Conservation (phyloP, 2,329 filamentous ascomycete species). For the Scedosporium apiospermum region DNA sequence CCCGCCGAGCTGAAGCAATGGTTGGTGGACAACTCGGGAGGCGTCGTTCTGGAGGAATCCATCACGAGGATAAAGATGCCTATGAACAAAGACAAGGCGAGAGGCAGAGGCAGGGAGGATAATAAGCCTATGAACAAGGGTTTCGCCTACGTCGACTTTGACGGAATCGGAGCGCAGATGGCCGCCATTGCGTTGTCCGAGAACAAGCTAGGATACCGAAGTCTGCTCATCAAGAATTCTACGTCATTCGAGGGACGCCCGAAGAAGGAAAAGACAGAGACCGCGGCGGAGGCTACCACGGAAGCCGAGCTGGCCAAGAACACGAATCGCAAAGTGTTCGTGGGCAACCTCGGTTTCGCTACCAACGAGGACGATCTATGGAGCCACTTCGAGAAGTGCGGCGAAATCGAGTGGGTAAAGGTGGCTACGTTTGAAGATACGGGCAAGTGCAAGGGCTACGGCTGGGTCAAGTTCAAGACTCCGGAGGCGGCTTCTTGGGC, state of each 20-base stretch:
- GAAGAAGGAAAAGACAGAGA: slow-evolving; percentile 43
- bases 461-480: slow-evolving; percentile 86
- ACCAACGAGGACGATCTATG: slow-evolving; percentile 71
- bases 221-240: slow-evolving; percentile 86
- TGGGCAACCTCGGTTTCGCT: slow-evolving; percentile 81
- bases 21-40: slow-evolving; percentile 63
- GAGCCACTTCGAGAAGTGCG: slow-evolving; percentile 77
- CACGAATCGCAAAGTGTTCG: slow-evolving; percentile 74
- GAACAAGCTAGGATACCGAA: slow-evolving; percentile 63
- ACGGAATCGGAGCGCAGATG: slow-evolving; percentile 57
- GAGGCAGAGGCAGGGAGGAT: slow-evolving; percentile 21
- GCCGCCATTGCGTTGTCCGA: slow-evolving; percentile 84
- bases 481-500: slow-evolving; percentile 58
- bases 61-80: slow-evolving; percentile 85
- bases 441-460: slow-evolving; percentile 96
- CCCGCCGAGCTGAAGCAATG: slow-evolving; percentile 68
- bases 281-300: slow-evolving; percentile 14
- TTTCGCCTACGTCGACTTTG: slow-evolving; percentile 93
- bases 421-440: slow-evolving; percentile 93
- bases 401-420: slow-evolving; percentile 72
- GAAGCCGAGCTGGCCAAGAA: slow-evolving; percentile 32
- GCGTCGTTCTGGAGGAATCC: slow-evolving; percentile 52
- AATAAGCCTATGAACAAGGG: slow-evolving; percentile 59
- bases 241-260: slow-evolving; percentile 88
- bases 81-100: slow-evolving; percentile 9